Conservation (phyloP, 345 rosid species). For the Corymbia maculata region DNA sequence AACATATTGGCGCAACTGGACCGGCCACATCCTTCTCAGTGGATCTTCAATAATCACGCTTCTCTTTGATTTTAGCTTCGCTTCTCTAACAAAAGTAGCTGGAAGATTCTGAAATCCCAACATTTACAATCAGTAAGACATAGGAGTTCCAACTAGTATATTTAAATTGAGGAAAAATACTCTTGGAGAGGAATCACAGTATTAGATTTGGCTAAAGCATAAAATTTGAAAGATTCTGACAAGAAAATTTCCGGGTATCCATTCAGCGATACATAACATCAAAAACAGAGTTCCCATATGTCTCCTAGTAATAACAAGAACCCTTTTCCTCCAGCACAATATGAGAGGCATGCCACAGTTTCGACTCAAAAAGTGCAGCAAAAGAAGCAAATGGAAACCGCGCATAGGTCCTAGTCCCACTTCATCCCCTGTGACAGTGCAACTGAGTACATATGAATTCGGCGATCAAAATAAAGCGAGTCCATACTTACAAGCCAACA, state of each 20-base stretch:
- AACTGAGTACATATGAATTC: background rate
- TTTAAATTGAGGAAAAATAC: background rate
- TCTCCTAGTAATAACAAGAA: background rate
- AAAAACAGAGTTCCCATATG: background rate
- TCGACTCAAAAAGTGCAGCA: background rate
- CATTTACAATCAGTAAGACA: background rate
- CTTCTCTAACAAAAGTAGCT: background rate
- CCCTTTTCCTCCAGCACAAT: background rate
- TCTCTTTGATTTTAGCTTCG: background rate
- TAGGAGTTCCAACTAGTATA: background rate
- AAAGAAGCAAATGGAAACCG: background rate
- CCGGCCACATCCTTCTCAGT: background rate
- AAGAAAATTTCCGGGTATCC: background rate
- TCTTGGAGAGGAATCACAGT: background rate
- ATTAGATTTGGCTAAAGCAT: background rate
- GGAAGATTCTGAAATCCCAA: background rate
- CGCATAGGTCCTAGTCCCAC: background rate
- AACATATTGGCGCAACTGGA: background rate
- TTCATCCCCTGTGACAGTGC: background rate
- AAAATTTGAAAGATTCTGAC: background rate
- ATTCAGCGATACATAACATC: background rate
- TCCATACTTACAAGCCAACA: background rate
- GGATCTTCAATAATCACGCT: background rate
- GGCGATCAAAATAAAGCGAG: background rate
- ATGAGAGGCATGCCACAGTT: background rate